Base-by-base conservation (phyloP, 164 flowering plant genomes). In the Piper longum region DNA sequence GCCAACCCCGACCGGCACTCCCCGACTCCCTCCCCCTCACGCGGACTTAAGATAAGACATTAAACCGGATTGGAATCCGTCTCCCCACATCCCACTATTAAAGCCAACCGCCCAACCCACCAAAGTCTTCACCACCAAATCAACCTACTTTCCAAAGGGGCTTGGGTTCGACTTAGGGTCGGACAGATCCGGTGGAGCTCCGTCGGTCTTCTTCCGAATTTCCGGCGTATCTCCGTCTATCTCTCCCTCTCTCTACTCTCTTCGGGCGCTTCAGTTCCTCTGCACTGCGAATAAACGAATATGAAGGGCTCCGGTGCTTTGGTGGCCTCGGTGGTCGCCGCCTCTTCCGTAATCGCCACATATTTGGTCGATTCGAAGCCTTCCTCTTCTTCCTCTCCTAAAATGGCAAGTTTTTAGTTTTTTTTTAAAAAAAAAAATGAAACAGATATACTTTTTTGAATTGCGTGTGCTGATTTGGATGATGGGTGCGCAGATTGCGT, bases 251-350 rank as follows among this genome's bases (percentile, higher is more conserved):
- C 41, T 13, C 18, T 4, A 19, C 64, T 4, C 40, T 56, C 19
- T 14, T 55, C 5, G 5, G n/a, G 16, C 16, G 60, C 7, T 7
- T 1, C 7, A 58, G 41, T 14, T 58, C 14, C 60, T 17, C 0
- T 42, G 5, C 16, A 12, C 8, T 19, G 18, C 1, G 48, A 1
- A 39, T 41, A 17, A 16, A 18, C 17, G 5, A 57, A 65, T 48
- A 80, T 80, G 86, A 82, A 80, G 74, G 71, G 71, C 14, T 69
- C 81, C 13, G 68, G 77, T 13, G 58, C 77, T 57, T 61, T 82
- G 48, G 69, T 79, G 0, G 81, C 84, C 52, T 77, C 81, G 7
- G 70, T 77, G 1, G 41, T 79, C 54, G 84, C 81, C 48, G 84
- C 84, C 0, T 80, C 86, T 48, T 72, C 84, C n/a, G 70, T 71